Conservation (phyloP, 768 basidiomycete species). For the Cubamyces lactineus region DNA sequence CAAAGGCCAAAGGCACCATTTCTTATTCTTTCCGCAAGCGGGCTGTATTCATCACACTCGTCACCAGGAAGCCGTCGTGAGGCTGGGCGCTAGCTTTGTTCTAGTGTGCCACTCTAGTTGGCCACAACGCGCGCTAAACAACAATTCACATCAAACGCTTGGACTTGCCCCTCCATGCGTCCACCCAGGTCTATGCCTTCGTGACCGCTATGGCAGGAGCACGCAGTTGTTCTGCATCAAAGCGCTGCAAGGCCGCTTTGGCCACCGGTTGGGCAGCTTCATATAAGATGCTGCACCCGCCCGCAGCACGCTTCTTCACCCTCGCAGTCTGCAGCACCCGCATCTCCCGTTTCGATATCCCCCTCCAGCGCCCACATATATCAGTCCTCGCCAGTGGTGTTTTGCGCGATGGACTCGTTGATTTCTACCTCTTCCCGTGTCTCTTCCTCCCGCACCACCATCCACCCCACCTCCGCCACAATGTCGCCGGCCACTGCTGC, state of each 20-base stretch:
- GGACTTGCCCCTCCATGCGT: not conserved
- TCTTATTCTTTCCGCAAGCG: not conserved
- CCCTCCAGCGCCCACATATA: not conserved
- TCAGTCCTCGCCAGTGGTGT: not conserved
- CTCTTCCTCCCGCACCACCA: not conserved
- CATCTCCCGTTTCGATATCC: not conserved
- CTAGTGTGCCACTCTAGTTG: not conserved
- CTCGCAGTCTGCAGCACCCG: conserved; percentile 13
- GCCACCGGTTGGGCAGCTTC: not conserved
- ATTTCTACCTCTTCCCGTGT: not conserved
- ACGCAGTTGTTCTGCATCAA: not conserved
- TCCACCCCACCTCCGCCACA: not conserved
- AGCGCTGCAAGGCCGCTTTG: conserved; percentile 18
- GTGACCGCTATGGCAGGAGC: conserved; percentile 14
- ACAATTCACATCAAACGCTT: conserved; percentile 16
- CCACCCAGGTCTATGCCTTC: conserved; percentile 12
- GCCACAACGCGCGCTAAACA: not conserved
- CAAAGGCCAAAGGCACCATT: not conserved
- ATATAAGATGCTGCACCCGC: conserved; percentile 6
- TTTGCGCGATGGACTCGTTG: conserved; percentile 7
- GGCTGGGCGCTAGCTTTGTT: conserved; percentile 10
- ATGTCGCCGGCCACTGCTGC: not conserved
- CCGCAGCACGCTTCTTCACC: conserved; percentile 2
- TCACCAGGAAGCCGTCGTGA: conserved; percentile 11
- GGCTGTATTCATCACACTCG: not conserved